phyloP scores from a whole-genome alignment of 352 stramenopile genomes.

The Phytopythium litorale region DNA sequence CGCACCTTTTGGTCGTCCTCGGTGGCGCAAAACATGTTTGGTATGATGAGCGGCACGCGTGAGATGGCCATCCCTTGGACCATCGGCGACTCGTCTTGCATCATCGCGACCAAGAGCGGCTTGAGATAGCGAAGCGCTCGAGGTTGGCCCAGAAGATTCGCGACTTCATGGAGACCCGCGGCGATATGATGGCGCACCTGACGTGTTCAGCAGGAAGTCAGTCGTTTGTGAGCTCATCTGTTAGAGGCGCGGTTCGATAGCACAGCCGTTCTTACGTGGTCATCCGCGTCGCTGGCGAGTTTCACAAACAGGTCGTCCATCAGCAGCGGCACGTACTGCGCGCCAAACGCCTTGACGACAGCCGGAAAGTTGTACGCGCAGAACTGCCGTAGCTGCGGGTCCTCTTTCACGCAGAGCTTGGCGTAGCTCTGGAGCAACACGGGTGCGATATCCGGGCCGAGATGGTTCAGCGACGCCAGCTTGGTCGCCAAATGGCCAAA shows the following conservation, averaged over 20 bases:
- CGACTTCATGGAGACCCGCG: constrained; percentile 72
- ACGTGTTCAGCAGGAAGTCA: not conserved
- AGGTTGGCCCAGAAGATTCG: constrained; percentile 52
- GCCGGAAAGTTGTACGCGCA: constrained; percentile 82
- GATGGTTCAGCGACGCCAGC: constrained; percentile 48
- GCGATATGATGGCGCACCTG: constrained; percentile 65
- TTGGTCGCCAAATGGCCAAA: constrained; percentile 67
- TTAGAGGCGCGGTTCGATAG: not conserved
- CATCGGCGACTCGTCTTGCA: constrained; percentile 56
- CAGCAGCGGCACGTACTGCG: constrained; percentile 45
- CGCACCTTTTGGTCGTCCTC: constrained; percentile 74
- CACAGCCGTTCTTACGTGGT: constrained; percentile 27
- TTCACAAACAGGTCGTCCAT: constrained; percentile 73
- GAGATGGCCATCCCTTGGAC: constrained; percentile 68
- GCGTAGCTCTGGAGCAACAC: constrained; percentile 61
- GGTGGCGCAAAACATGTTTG: constrained; percentile 36
- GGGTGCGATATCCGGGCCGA: constrained; percentile 44
- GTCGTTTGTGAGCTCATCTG: not conserved
- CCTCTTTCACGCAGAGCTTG: constrained; percentile 52
- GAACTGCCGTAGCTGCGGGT: constrained; percentile 51
- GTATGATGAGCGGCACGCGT: constrained; percentile 45
- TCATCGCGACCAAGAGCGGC: constrained; percentile 36
- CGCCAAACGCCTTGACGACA: constrained; percentile 66
- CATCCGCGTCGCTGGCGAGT: constrained; percentile 42
- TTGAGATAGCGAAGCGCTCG: constrained; percentile 67